Percentiles rank a stretch among this genome's conserved stretches.
Evolutionary conservation across 176 grass and related monocot species (phyloP).

Genomic region (Secale cereale): DNA sequence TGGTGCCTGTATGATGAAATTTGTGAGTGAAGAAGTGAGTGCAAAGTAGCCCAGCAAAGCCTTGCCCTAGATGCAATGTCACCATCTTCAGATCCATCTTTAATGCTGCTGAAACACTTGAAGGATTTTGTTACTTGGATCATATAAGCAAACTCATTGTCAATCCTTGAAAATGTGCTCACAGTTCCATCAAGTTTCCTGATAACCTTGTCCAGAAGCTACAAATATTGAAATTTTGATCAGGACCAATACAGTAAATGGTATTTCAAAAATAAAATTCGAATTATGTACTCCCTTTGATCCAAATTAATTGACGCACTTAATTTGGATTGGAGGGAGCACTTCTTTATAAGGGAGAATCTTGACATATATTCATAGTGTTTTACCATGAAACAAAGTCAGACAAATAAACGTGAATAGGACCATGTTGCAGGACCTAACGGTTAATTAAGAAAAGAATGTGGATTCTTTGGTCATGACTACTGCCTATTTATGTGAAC

Average conservation of each 20-base stretch:
- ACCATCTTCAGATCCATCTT: slow-evolving; percentile 62
- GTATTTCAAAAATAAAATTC: not conserved
- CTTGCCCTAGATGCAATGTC: slow-evolving; percentile 58
- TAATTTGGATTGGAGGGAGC: too few relatives aligned
- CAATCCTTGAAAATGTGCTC: slow-evolving; percentile 77
- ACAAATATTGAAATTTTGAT: slow-evolving; percentile 35
- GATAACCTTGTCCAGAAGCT: slow-evolving; percentile 87
- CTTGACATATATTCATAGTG: not conserved
- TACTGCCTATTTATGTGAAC: slow-evolving; percentile 19
- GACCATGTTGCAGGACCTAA: not conserved
- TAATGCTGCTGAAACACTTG: slow-evolving; percentile 72
- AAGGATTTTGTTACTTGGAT: slow-evolving; percentile 81
- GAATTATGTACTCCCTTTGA: not conserved
- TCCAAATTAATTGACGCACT: too few relatives aligned
- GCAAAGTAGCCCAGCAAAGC: slow-evolving; percentile 80
- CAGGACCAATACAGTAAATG: slow-evolving; percentile 19
- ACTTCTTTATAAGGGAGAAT: slow-evolving; percentile 4
- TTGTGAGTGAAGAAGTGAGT: slow-evolving; percentile 86
- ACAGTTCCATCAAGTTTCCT: slow-evolving; percentile 76
- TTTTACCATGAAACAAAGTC: not conserved
- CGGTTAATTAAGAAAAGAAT: not conserved
- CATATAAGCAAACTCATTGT: slow-evolving; percentile 85
- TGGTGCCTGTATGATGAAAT: slow-evolving; percentile 86
- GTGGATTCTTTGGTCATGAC: not conserved
- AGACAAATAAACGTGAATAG: not conserved